A percentile compares a stretch with the other conserved stretches of the same genome.
Conservation (phyloP, 768 basidiomycete genomes). For the Termitomyces sp. region DNA sequence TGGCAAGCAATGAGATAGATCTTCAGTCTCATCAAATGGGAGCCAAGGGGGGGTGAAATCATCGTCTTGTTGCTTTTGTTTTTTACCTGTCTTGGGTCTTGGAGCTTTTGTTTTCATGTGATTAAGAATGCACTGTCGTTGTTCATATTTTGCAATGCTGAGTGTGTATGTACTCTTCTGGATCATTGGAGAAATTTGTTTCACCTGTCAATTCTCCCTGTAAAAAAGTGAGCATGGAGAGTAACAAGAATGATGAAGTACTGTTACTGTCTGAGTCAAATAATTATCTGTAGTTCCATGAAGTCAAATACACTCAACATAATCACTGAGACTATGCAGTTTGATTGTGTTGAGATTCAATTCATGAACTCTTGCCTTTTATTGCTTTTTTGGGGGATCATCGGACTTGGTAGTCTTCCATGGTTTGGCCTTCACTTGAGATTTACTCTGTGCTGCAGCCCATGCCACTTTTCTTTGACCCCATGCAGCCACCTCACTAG, state of each 20-base stretch:
- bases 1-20: not conserved
- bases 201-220: conserved; percentile 31
- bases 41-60: not conserved
- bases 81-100: not conserved
- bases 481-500: conserved; percentile 4
- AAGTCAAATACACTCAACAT: conserved; percentile 16
- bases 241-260: not conserved
- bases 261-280: conserved; percentile 30
- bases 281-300: conserved; percentile 33
- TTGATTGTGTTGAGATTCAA: conserved; percentile 32
- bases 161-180: conserved; percentile 20
- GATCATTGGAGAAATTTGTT: conserved; percentile 25
- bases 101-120: not conserved
- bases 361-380: not conserved
- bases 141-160: conserved; percentile 21
- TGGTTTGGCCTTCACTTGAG: not conserved
- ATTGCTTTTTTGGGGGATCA: not conserved
- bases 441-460: not conserved
- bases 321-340: conserved; percentile 30
- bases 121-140: conserved; percentile 3
- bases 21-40: not conserved
- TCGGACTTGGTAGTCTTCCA: not conserved
- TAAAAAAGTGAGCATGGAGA: not conserved
- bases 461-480: not conserved
- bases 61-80: not conserved